Base-by-base conservation (phyloP, 2,329 filamentous ascomycete genomes). In the Fusarium buxicola region DNA sequence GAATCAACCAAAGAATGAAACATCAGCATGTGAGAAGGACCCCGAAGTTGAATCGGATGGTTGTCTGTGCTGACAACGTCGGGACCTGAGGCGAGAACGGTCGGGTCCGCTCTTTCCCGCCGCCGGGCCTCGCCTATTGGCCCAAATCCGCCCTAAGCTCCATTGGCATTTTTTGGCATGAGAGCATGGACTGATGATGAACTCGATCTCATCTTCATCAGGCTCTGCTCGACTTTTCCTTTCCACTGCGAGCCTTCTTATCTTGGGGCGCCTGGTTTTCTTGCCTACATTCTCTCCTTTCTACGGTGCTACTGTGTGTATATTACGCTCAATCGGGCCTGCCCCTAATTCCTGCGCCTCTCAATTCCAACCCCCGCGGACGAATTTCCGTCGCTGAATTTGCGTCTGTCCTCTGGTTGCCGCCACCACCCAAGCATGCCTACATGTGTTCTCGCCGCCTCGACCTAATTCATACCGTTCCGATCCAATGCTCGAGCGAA, bases 401-500 rank as follows among this genome's bases (percentile, higher is more conserved):
- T 54, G 40, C 53, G 35, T 40, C 30, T 25, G 32, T 54, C 27
- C n/a, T 31, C 10, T 51, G 39, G 24, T 59, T 47, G 32, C 40
- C 43, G 50, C n/a, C 34, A 11, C 51, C 38, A 24, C 31, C 59
- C 50, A 65, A 72, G 69, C 56, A 74, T 74, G 68, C 60, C 50
- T 47, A 56, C 57, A 40, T 31, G 25, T 56, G 31, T 49, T 16
- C 35, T 39, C 38, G 7, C 39, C 55, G 48, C 54, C 44, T 51
- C 46, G 45, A 58, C 57, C 27, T 68, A 69, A 66, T 48, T 52
- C 28, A 53, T 18, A 55, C 41, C 40, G 28, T 55, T 43, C 48
- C 54, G 56, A 57, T 51, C 78, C 76, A 74, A 85, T 86, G 83
- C 81, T 86, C 69, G 84, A 86, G 78, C 82, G 83, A 80, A 84